Evolutionary conservation across 805 yeast species (phyloP).

Genomic region (Sugiyamaella smithiae): DNA sequence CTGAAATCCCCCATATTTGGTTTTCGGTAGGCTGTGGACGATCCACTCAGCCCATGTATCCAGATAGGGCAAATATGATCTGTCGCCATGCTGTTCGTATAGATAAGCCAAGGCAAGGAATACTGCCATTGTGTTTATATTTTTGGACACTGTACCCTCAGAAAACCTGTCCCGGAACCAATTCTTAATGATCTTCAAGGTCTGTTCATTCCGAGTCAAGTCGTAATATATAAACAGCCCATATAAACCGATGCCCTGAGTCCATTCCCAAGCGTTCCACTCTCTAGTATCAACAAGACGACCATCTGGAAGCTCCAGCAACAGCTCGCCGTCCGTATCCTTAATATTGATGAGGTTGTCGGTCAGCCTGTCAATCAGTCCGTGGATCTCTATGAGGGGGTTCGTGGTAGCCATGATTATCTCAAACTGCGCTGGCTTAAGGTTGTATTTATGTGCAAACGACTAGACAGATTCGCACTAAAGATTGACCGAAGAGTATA

Average conservation of each 20-base stretch:
- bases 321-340: slow-evolving; percentile 35
- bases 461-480: too few relatives aligned
- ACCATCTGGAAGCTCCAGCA: slow-evolving; percentile 34
- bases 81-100: slow-evolving; percentile 31
- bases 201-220: slow-evolving; percentile 29
- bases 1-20: slow-evolving; percentile 38
- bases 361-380: slow-evolving; percentile 18
- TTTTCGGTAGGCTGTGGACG: slow-evolving; percentile 31
- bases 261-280: slow-evolving; percentile 45
- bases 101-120: slow-evolving; percentile 35
- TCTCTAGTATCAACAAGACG: slow-evolving; percentile 39
- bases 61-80: slow-evolving; percentile 27
- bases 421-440: too few relatives aligned
- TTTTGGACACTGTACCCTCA: slow-evolving; percentile 36
- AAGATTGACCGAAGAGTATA: too few relatives aligned
- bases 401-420: background rate
- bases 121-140: slow-evolving; percentile 39
- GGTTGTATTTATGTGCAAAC: too few relatives aligned
- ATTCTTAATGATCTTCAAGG: slow-evolving; percentile 28
- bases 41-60: slow-evolving; percentile 41
- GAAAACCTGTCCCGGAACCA: slow-evolving; percentile 36
- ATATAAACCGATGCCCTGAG: slow-evolving; percentile 40
- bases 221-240: slow-evolving; percentile 40
- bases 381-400: background rate
- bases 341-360: slow-evolving; percentile 32